Conservation (phyloP, 2,329 filamentous ascomycete genomes). For the Pseudocercospora ulei region DNA sequence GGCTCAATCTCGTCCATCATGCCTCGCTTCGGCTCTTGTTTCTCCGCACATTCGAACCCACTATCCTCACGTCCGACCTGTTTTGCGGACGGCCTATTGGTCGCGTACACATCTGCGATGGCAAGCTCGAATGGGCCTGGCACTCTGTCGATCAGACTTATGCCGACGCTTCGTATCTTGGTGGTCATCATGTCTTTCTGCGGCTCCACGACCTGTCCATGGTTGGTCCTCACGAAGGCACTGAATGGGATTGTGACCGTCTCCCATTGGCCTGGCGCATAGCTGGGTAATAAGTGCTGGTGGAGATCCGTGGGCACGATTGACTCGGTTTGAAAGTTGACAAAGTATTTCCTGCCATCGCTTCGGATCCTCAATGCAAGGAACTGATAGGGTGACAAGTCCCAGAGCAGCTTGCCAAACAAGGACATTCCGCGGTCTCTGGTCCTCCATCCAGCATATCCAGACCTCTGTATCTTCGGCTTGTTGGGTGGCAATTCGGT, state of each 20-base stretch:
- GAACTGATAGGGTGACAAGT: conserved; percentile 80
- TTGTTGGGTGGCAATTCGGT: conserved; percentile 67
- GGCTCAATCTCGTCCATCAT: conserved; percentile 31
- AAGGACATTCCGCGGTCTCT: conserved; percentile 63
- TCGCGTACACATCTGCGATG: conserved; percentile 83
- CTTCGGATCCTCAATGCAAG: conserved; percentile 81
- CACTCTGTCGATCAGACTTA: conserved; percentile 79
- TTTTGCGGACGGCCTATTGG: conserved; percentile 50
- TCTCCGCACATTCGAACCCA: conserved; percentile 27
- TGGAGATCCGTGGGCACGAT: conserved; percentile 92
- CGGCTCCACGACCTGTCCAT: conserved; percentile 83
- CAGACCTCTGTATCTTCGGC: conserved; percentile 65
- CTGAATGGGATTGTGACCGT: conserved; percentile 84
- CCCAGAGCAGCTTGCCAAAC: conserved; percentile 80
- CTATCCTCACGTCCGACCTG: conserved; percentile 30
- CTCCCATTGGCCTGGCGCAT: conserved; percentile 79
- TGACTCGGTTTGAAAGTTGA: conserved; percentile 91
- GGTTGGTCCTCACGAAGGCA: conserved; percentile 90
- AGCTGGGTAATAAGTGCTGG: conserved; percentile 78
- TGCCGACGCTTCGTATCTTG: conserved; percentile 73
- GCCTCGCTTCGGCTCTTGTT: conserved; percentile 21
- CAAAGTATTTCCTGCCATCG: conserved; percentile 82
- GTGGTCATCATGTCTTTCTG: conserved; percentile 81
- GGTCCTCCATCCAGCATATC: conserved; percentile 86
- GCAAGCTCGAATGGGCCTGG: conserved; percentile 80